phyloP scores from a whole-genome alignment of 2,329 filamentous ascomycete species.

The Epichloe sp. region DNA sequence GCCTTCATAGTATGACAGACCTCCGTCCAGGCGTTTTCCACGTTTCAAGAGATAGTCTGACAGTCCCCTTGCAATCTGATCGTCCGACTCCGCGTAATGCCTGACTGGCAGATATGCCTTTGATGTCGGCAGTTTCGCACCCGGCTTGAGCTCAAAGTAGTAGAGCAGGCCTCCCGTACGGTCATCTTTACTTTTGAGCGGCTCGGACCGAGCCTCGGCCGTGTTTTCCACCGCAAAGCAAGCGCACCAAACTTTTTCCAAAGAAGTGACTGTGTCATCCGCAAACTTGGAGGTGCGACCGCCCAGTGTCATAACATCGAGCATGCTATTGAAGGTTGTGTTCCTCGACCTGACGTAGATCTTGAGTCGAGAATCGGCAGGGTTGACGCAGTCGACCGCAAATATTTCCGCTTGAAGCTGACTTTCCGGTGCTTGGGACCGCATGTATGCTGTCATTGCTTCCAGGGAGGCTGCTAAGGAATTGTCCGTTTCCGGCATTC shows the following conservation, averaged over 20 bases:
- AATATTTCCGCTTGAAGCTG: constrained; percentile 14
- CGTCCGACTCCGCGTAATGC: constrained; percentile 15
- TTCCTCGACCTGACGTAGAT: constrained; percentile 20
- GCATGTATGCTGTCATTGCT: not conserved
- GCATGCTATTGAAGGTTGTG: constrained; percentile 18
- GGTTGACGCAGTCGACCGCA: constrained; percentile 19
- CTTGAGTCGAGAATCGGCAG: constrained; percentile 19
- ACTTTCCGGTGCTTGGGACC: not conserved
- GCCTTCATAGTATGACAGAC: not conserved
- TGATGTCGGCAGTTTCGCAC: constrained; percentile 9
- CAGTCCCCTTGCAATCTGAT: not conserved
- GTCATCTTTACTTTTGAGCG: constrained; percentile 12
- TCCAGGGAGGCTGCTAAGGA: constrained; percentile 2
- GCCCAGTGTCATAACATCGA: constrained; percentile 13
- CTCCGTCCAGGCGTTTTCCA: not conserved
- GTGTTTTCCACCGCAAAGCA: not conserved
- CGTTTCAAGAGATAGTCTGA: not conserved
- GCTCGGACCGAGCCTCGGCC: not conserved
- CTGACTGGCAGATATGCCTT: constrained; percentile 23
- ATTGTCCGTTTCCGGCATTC: not conserved
- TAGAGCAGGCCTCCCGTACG: constrained; percentile 22
- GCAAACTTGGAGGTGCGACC: constrained; percentile 6
- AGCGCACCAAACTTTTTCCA: not conserved
- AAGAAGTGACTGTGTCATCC: not conserved
- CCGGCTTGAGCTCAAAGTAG: constrained; percentile 17